These are phyloP conservation scores for Ceratocystis diversiconidia DNA, from an alignment of 2,329 filamentous ascomycete genomes.

Conservation along the genomic window DNA sequence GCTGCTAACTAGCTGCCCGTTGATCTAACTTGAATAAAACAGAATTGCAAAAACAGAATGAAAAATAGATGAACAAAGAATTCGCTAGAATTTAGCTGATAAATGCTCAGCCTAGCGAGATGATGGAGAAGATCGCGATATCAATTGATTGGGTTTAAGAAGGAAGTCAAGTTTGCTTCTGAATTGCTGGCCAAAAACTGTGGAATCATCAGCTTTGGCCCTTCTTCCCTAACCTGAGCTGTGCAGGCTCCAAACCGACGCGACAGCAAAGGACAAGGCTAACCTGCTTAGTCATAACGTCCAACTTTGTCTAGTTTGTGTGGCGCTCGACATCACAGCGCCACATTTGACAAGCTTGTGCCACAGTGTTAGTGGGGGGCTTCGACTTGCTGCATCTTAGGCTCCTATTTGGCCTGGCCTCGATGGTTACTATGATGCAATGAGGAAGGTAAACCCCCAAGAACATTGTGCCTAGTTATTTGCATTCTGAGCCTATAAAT, in stretches of 20 bases:
- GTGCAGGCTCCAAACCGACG: conserved; percentile 16
- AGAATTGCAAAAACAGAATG: neutral
- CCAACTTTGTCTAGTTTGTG: neutral
- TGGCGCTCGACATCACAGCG: neutral
- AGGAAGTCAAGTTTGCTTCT: neutral
- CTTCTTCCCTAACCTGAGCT: neutral
- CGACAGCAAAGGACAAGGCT: conserved; percentile 16
- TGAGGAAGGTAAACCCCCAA: neutral
- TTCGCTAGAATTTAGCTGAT: neutral
- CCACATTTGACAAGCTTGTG: neutral
- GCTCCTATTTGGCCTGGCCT: neutral
- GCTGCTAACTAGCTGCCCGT: neutral
- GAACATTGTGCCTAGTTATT: neutral
- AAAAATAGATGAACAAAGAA: neutral
- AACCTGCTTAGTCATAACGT: neutral
- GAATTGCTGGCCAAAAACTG: neutral
- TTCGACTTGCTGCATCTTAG: neutral
- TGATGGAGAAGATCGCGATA: conserved; percentile 1
- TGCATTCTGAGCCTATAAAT: neutral
- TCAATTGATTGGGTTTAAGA: neutral
- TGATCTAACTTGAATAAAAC: neutral
- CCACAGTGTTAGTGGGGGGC: neutral
- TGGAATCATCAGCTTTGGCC: conserved; percentile 1
- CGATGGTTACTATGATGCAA: neutral
- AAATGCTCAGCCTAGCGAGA: neutral